Evolutionary conservation across 1,139 yeast genomes (phyloP), one percentile per base, ranked within the genome.

Genomic region (Yamadazyma diospyri): DNA sequence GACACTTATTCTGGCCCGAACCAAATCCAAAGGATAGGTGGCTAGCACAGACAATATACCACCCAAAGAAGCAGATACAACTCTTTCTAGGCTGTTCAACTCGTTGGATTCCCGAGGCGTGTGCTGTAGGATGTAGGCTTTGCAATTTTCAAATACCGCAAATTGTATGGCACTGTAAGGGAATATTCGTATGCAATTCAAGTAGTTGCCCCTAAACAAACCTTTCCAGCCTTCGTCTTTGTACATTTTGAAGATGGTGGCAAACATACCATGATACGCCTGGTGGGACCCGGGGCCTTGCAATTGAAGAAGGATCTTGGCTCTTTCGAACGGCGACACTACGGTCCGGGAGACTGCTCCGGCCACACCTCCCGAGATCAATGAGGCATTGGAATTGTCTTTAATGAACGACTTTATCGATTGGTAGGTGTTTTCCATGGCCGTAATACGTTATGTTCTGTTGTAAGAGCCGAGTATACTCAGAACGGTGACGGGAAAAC

Each of bases 91-190:
- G 12, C 62, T 55, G 23, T 55, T 61, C 36, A 79, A 58, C 35
- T 72, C 76, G 30, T 51, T 53, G 9, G 53, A 50, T 12, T 41
- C 54, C 17, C 60, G 59, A 34, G 59, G 59, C 17, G 45, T 34
- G 16, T 32, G 25, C 4, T 32, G 32, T 11, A 75, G 55, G 27
- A 78, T 46, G 23, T 60, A 36, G 26, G 60, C 65, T 51, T 87
- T 88, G 52, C 80, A 69, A 40, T 77, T 67, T 47, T 89, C 92
- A 59, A 84, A 92, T 4, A 85, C 86, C 15, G 88, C 77, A 59
- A 87, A 92, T 59, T 92, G 98, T 8, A 89, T 95, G 1, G 98
- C 97, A 42, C 94, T 81, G 55, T 92, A 92, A 0, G 98, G 98
- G 42, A 92, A 77, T 21, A 92, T 86, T 36, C 98, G 67, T 3